Base-by-base conservation (phyloP, 345 rosid genomes). In the Gossypium thurberi region DNA sequence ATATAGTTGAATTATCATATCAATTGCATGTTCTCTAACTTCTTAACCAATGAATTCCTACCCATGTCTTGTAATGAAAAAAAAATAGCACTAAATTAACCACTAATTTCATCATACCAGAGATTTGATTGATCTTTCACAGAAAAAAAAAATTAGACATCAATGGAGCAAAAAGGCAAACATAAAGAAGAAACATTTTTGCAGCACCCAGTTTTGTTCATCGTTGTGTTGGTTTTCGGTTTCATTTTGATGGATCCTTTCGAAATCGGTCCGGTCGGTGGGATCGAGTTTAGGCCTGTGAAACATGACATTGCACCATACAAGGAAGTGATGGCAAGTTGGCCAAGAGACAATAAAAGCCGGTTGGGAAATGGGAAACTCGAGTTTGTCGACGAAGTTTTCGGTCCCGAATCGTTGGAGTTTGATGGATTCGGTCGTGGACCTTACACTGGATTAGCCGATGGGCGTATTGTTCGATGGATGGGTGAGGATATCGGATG, bases 321-420 rank as follows among this genome's bases (percentile, higher is more conserved):
- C 82, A 86, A 83, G 90, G 78, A 83, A 74, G 96, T 95, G 52
- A 95, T 95, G 93, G 77, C 70, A 12, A 86, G 44, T 20, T 92
- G 99, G 99, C 99, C 98, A 0, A 82, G 88, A 74, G 99, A 95
- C 83, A 84, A 91, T 71, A 71, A 61, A 25, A 90, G 96, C 73
- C 79, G 84, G 57, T 60, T 95, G 11, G 92, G 82, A 21, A 47
- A 75, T 15, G 98, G 99, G 72, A 92, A 85, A 37, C 69, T 90
- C 60, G 97, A 89, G 91, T 95, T 92, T 64, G 88, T 79, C 2
- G 85, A 85, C 68, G 75, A 92, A 74, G 90, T 92, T 21, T 95
- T 83, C 42, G 99, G 98, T 2, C 99, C 99, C 2, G 99, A 95
- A 76, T 95, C 98, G 0, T 74, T 95, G 74, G 99, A 95, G 86